Evolutionary conservation across 2,329 filamentous ascomycete species (phyloP).

Genomic region (Seiridium unicorne): DNA sequence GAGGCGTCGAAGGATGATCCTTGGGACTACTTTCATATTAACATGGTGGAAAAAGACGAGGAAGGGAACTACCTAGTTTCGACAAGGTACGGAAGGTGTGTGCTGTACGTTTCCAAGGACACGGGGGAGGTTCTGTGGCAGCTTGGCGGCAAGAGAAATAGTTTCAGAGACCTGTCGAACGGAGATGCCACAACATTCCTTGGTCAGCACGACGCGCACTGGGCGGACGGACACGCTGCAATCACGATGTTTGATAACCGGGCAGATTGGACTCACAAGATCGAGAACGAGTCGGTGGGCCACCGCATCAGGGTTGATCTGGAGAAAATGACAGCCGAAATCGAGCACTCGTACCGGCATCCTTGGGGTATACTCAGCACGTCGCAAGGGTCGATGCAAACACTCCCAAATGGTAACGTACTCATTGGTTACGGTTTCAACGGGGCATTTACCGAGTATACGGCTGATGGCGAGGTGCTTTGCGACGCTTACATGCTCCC

Average conservation of each 20-base stretch:
- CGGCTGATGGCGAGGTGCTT: slow-evolving; percentile 18
- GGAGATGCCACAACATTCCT: slow-evolving; percentile 44
- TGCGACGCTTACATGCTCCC: slow-evolving; percentile 5
- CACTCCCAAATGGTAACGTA: slow-evolving; percentile 38
- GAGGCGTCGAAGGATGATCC: too few relatives aligned
- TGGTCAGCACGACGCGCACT: slow-evolving; percentile 53
- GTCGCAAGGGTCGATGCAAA: slow-evolving; percentile 43
- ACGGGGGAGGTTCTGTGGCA: slow-evolving; percentile 48
- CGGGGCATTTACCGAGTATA: slow-evolving; percentile 24
- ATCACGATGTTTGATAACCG: slow-evolving; percentile 42
- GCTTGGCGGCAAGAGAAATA: slow-evolving; percentile 46
- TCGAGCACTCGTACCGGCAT: slow-evolving; percentile 33
- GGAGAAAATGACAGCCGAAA: slow-evolving; percentile 31
- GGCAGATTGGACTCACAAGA: slow-evolving; percentile 27
- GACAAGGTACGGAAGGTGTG: too few relatives aligned
- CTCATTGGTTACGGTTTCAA: slow-evolving; percentile 40
- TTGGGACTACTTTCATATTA: too few relatives aligned
- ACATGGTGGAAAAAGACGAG: too few relatives aligned
- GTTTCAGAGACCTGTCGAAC: slow-evolving; percentile 35
- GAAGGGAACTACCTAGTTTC: too few relatives aligned
- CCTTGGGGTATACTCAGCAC: slow-evolving; percentile 36
- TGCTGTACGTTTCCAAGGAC: too few relatives aligned
- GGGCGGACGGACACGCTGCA: slow-evolving; percentile 29
- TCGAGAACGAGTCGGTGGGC: slow-evolving; percentile 12
- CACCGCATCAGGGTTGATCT: slow-evolving; percentile 33